Evolutionary conservation across 257 asterid genomes (phyloP), one percentile per base, ranked within the genome.

Genomic region (Solanum piurae): DNA sequence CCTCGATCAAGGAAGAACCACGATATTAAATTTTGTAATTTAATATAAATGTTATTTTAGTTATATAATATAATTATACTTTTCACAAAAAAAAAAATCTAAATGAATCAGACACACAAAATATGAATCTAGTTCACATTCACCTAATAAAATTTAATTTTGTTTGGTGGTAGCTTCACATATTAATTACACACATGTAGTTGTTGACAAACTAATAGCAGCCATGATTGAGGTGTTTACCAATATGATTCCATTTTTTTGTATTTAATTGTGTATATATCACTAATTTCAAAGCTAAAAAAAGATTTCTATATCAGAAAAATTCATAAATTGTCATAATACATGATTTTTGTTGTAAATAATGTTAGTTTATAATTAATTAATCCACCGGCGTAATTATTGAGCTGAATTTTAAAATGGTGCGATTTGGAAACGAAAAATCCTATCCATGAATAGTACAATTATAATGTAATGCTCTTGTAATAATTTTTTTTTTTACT

Each of bases 1-100:
- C 2, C 2, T 1, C 36, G 13, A 77, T 0, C 16, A 23, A 0
- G 21, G 11, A 2, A 37, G 6, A 68, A 68, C 31, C 0, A 0
- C 1, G n/a, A 69, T 2, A 69, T 72, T 33, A 33, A 20, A 18
- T 31, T 29, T 69, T 69, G 1, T 0, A 52, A 6, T 0, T 6
- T n/a, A 1, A 1, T 18, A 16, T 6, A 52, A 52, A 18, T 52
- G 8, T 16, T 52, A 52, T 52, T 52, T 52, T 18, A 52, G n/a
- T 52, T 52, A 6, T 52, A 2, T 52, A 6, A 52, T 52, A 52
- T 52, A 0, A 52, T 52, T 52, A 18, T 18, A 52, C 62, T 52
- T 18, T 52, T 52, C 18, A 46, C 55, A 0, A 4, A 46, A 13
- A 49, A 49, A 49, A 5, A 12, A 2, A 42, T 14, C 0, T 14